Base-by-base conservation (phyloP, 805 yeast species). In the Saccharomyces eubayanus region DNA sequence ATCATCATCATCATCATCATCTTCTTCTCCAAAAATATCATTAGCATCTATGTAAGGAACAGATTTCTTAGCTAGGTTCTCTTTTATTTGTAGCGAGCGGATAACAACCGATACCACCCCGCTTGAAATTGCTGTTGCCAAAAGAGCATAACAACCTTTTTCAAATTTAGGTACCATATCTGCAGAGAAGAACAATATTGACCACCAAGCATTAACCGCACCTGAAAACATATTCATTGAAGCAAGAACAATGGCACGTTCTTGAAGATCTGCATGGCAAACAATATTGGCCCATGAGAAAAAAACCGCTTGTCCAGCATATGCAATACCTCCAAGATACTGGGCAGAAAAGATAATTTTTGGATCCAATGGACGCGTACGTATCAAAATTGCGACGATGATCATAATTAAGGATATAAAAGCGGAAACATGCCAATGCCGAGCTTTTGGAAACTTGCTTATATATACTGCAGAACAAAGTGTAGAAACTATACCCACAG, bases 191-290 rank as follows among this genome's bases (percentile, higher is more conserved):
- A 82, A 80, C 2, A 82, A 49, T 16, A 82, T 55, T 1, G 81
- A 73, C 84, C 85, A 81, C 85, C 85, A 82, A 1, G 85, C 83
- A 62, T 81, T 82, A 8, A 81, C 81, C 1, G 84, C 82, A 59
- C 79, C 77, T 29, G 82, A 77, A 64, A 80, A 80, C 83, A 81
- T 80, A 64, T 81, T 81, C 85, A 82, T 81, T 0, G 84, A 80
- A 0, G 84, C 87, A 49, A 83, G 69, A 1, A 82, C 84, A 48
- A 83, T 72, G 0, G 87, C 85, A 61, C 87, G 73, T 60, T 81
- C 85, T 69, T 83, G 82, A 28, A 80, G 64, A 64, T 84, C 88
- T 56, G 79, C 74, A 31, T 77, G 74, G 56, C 84, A 79, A 1
- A 80, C 79, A 48, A 79, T 71, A 59, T 82, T 82, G 2, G 84